Percentiles rank a stretch among this genome's conserved stretches.
Evolutionary conservation across 2,329 filamentous ascomycete genomes (phyloP).

Genomic region (Colletotrichum sp.): DNA sequence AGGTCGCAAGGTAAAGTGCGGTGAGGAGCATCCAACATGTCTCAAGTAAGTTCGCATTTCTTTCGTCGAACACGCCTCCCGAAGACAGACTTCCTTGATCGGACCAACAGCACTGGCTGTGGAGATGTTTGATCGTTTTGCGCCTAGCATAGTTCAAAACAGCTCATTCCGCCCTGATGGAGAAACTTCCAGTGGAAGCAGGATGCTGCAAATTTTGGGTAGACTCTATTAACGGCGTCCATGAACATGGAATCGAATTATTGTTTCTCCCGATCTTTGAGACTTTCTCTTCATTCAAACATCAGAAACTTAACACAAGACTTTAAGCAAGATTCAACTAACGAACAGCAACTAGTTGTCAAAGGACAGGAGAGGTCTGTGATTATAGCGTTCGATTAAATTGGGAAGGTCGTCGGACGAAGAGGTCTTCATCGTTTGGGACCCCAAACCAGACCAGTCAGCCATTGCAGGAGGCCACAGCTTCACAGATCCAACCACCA

Average conservation of each 20-base stretch:
- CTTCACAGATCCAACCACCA: slow-evolving; percentile 36
- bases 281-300: neutral
- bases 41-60: slow-evolving; percentile 53
- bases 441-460: slow-evolving; percentile 26
- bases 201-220: neutral
- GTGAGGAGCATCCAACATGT: slow-evolving; percentile 77
- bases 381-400: slow-evolving; percentile 84
- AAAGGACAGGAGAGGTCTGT: slow-evolving; percentile 73
- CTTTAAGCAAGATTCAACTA: neutral
- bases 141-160: neutral
- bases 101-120: neutral
- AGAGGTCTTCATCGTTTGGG: slow-evolving; percentile 49
- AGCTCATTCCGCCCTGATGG: neutral
- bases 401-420: slow-evolving; percentile 76
- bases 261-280: neutral
- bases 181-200: neutral
- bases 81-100: neutral
- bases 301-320: neutral
- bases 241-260: neutral
- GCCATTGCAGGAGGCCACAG: slow-evolving; percentile 28
- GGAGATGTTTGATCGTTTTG: neutral
- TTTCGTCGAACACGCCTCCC: neutral
- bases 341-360: slow-evolving; percentile 51
- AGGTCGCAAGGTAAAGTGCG: slow-evolving; percentile 75
- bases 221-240: neutral